Percentiles rank a stretch among this genome's conserved stretches.
phyloP scores from a whole-genome alignment of 257 asterid genomes.

The Nyctanthes arbortristis region DNA sequence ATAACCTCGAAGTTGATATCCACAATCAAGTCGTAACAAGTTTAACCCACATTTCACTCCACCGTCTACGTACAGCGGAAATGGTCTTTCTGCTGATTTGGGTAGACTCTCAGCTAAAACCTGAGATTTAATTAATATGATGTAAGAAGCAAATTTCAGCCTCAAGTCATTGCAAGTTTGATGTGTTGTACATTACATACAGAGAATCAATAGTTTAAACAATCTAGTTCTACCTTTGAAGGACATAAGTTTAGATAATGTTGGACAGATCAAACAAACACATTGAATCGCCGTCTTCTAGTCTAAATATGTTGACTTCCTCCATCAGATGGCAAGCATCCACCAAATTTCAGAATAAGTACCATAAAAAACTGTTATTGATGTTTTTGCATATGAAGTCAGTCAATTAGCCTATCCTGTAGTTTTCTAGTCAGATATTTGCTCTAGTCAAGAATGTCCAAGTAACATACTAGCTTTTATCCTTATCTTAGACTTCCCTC shows the following conservation, averaged over 20 bases:
- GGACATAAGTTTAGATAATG: neutral
- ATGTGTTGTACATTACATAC: conserved; percentile 4
- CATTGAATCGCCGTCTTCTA: neutral
- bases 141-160: neutral
- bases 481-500: neutral
- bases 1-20: conserved; percentile 12
- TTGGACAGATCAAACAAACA: neutral
- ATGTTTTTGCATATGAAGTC: neutral
- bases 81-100: conserved; percentile 18
- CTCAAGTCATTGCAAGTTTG: conserved; percentile 7
- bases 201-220: neutral
- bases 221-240: neutral
- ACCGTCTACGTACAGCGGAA: conserved; percentile 20
- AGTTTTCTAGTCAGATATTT: neutral
- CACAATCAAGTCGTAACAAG: neutral
- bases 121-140: conserved; percentile 31
- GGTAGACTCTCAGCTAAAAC: conserved; percentile 30
- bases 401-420: neutral
- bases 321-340: neutral
- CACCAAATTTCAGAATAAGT: neutral
- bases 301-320: neutral
- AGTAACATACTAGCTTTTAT: neutral
- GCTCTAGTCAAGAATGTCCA: neutral
- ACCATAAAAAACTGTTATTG: neutral
- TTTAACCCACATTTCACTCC: conserved; percentile 10